Evolutionary conservation across 73 alveolate species (phyloP).

Genomic region (Blepharisma stoltei): DNA sequence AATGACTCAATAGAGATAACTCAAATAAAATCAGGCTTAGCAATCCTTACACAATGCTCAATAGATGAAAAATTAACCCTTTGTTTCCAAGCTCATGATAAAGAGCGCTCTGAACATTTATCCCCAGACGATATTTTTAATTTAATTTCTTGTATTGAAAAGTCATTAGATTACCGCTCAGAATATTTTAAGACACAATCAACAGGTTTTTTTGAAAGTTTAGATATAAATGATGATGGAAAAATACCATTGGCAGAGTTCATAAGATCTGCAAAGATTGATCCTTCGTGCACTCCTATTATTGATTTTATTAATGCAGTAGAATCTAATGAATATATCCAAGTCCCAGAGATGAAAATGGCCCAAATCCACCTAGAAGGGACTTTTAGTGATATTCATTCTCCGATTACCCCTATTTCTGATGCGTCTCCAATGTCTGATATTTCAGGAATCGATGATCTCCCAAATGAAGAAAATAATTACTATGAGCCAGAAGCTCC

Average conservation of each 20-base stretch:
- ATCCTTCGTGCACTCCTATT: neutral
- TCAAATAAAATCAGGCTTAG: neutral
- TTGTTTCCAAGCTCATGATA: neutral
- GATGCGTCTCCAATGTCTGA: too few species aligned
- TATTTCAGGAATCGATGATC: too few species aligned
- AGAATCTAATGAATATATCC: neutral
- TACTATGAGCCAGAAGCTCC: too few species aligned
- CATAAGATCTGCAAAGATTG: neutral
- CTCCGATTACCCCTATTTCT: too few species aligned
- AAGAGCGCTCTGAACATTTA: neutral
- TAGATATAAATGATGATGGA: neutral
- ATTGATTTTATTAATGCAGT: neutral
- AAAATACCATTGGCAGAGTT: neutral
- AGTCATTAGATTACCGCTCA: neutral
- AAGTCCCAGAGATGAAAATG: neutral
- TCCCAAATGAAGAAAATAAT: too few species aligned
- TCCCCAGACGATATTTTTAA: neutral
- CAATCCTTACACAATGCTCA: neutral
- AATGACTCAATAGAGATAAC: neutral
- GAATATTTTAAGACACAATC: neutral
- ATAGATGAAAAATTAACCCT: neutral
- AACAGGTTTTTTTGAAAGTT: neutral
- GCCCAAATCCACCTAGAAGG: neutral
- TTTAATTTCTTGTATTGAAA: neutral
- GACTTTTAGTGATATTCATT: neutral